Base-by-base conservation (phyloP, 2,329 filamentous ascomycete species). In the Neonectria sp. region DNA sequence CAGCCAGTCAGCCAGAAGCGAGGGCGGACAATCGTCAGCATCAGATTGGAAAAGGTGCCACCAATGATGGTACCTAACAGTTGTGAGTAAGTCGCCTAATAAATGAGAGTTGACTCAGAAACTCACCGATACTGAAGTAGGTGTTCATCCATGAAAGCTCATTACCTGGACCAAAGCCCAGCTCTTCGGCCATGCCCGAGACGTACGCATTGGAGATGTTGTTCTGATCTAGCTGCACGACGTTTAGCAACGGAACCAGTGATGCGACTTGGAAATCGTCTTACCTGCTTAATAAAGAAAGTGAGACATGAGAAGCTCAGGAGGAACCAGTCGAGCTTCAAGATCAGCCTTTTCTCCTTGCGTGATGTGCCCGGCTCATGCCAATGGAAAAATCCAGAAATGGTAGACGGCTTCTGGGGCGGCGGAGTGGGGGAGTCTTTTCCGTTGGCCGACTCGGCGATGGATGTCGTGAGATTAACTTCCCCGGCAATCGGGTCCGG, bases 321-420 rank as follows among this genome's bases (percentile, higher is more conserved):
- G 7, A 87, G 79, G 64, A 86, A 86, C 73, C 82, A 83, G 70
- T 87, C 86, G 29, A 87, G 80, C 73, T 88, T 87, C 60, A 82
- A 78, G 21, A 86, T 79, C 11, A 88, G 80, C 46, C 76, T 79
- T 63, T 83, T 83, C 72, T 88, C 83, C 66, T 80, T 78, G 2
- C 74, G 75, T 11, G 77, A 79, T 0, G 81, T 83, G 33, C 79
- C 78, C 1, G 80, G 79, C 53, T 83, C 81, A 65, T 84, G 81
- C 83, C 83, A 85, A 55, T 81, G 79, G 58, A 82, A 79, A 79
- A 79, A 82, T 15, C 66, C 40, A 12, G 48, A 52, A 8, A 52
- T n/a, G 4, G 15, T n/a, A 2, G 53, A 31, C 12, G 33, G 43
- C 17, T 60, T 57, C 2, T 51, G 57, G 15, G 49, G 29, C n/a